phyloP scores from a whole-genome alignment of 176 grass and related monocot genomes.

The bread wheat (Triticum aestivum) region IWGSC_CS_RefSeq_v2.1 NC_057798.1:584028559-584029058 shows the following conservation, averaged over 20 bases:
- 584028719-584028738: no score
- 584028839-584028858: slow-evolving; percentile 81
- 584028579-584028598: neutral
- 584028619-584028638: neutral
- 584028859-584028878: slow-evolving; percentile 84
- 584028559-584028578: neutral
- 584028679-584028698: no score
- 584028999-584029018: neutral
- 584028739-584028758: neutral
- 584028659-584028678: no score
- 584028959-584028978: neutral
- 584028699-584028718: no score
- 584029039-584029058: slow-evolving; percentile 58
- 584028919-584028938: neutral
- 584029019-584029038: slow-evolving; percentile 65
- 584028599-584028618: neutral
- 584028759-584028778: no score
- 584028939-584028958: neutral
- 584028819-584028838: slow-evolving; percentile 85
- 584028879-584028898: slow-evolving; percentile 58
- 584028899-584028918: slow-evolving; percentile 60
- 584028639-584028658: neutral
- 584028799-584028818: slow-evolving; percentile 30
- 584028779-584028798: neutral
- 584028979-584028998: neutral